Conservation (phyloP, 2,329 filamentous ascomycete genomes). For the Colletotrichum acutatum region DNA sequence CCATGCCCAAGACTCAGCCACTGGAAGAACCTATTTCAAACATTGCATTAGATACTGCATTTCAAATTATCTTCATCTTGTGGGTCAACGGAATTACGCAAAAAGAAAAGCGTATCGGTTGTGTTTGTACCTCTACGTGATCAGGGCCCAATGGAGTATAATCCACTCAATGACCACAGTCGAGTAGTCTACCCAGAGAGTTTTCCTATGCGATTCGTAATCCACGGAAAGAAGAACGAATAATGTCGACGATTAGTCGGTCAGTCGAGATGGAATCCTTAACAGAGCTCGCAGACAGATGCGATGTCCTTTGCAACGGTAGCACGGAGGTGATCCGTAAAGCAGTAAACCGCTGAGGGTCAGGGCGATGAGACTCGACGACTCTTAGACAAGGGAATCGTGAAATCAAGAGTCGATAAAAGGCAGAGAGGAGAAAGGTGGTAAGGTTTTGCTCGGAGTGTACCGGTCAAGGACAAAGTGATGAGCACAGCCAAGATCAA, state of each 20-base stretch:
- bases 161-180: neutral
- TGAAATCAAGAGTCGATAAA: neutral
- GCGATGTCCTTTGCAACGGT: neutral
- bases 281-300: neutral
- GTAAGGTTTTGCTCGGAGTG: neutral
- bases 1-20: constrained; percentile 12
- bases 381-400: neutral
- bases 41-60: neutral
- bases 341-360: neutral
- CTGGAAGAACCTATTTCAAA: neutral
- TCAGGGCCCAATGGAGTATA: neutral
- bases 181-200: neutral
- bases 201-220: neutral
- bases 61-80: neutral
- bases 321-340: neutral
- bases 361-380: neutral
- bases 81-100: neutral
- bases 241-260: neutral
- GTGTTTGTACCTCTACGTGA: neutral
- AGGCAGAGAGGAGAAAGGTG: neutral
- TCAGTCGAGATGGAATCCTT: neutral
- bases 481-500: neutral
- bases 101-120: neutral
- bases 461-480: neutral
- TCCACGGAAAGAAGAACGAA: neutral